Percentiles rank a stretch among this genome's conserved stretches.
These are phyloP conservation scores for Aspergillus steynii DNA, from an alignment of 495 filamentous ascomycete genomes.

Conservation along the genomic window DNA sequence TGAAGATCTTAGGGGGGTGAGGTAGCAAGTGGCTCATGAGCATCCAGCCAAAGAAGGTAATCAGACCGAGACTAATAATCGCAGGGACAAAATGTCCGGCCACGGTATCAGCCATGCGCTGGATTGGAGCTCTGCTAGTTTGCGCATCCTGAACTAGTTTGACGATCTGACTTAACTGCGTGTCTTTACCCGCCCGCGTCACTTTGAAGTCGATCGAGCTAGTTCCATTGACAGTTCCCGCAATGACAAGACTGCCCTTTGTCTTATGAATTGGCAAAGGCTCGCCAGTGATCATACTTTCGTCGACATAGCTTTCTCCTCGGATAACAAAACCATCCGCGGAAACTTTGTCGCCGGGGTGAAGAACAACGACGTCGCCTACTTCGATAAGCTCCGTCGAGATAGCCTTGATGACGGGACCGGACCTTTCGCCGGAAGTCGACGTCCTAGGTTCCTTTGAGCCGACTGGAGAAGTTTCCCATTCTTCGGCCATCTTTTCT, in stretches of 20 bases:
- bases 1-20: conserved; percentile 88
- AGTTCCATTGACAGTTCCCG: conserved; percentile 95
- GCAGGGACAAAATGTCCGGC: conserved; percentile 94
- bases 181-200: conserved; percentile 89
- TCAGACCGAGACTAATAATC: conserved; percentile 78
- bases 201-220: conserved; percentile 92
- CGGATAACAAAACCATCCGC: conserved; percentile 86
- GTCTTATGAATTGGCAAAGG: conserved; percentile 88
- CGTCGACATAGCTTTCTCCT: conserved; percentile 91
- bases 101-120: conserved; percentile 86
- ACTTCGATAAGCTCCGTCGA: conserved; percentile 95
- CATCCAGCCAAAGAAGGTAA: conserved; percentile 95
- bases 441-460: conserved; percentile 19
- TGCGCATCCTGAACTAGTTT: conserved; percentile 96
- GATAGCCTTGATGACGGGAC: conserved; percentile 72
- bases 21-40: conserved; percentile 80
- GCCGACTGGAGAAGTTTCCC: conserved; percentile 45
- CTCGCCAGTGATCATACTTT: conserved; percentile 99
- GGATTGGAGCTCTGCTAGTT: conserved; percentile 91
- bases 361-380: conserved; percentile 88
- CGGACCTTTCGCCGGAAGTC: conserved; percentile 53
- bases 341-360: conserved; percentile 94
- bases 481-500: conserved; percentile 81
- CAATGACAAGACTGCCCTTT: conserved; percentile 77
- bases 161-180: conserved; percentile 96